phyloP scores from a whole-genome alignment of 2,329 filamentous ascomycete genomes.

The Stachybotrys echinatus region DNA sequence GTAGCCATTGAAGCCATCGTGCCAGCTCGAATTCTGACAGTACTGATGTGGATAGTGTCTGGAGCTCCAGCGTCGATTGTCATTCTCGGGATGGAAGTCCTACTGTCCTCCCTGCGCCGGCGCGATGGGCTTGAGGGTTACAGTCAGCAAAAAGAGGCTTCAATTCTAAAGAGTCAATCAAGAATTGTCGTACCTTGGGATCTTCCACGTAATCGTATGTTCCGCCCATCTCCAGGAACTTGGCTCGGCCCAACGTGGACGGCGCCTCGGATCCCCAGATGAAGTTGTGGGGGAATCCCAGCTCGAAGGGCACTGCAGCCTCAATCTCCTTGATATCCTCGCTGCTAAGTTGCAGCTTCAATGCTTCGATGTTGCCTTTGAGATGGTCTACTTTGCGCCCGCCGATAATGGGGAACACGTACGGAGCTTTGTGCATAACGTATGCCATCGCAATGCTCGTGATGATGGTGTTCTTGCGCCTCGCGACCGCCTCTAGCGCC shows the following conservation, averaged over 20 bases:
- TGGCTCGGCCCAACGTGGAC: conserved; percentile 33
- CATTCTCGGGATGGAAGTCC: conserved; percentile 24
- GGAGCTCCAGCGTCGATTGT: conserved; percentile 26
- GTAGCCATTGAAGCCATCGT: not conserved
- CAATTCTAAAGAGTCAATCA: too few species aligned
- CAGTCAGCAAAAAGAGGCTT: too few species aligned
- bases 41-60: not conserved
- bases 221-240: conserved; percentile 40
- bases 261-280: conserved; percentile 37
- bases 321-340: conserved; percentile 66
- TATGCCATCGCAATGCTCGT: conserved; percentile 62
- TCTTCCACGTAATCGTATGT: conserved; percentile 44
- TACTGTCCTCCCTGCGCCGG: conserved; percentile 36
- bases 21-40: not conserved
- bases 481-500: conserved; percentile 44
- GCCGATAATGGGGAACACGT: conserved; percentile 70
- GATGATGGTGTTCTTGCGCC: conserved; percentile 34
- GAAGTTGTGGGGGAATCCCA: conserved; percentile 63
- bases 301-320: conserved; percentile 52
- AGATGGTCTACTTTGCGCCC: conserved; percentile 66
- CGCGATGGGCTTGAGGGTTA: conserved; percentile 30
- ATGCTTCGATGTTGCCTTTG: conserved; percentile 62
- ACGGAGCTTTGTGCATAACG: conserved; percentile 64
- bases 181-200: conserved; percentile 25
- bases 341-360: conserved; percentile 52